Evolutionary conservation across 75 land plant genomes (phyloP), one percentile per base, ranked within the genome.

Genomic region (Sequoia sempervirens): DNA sequence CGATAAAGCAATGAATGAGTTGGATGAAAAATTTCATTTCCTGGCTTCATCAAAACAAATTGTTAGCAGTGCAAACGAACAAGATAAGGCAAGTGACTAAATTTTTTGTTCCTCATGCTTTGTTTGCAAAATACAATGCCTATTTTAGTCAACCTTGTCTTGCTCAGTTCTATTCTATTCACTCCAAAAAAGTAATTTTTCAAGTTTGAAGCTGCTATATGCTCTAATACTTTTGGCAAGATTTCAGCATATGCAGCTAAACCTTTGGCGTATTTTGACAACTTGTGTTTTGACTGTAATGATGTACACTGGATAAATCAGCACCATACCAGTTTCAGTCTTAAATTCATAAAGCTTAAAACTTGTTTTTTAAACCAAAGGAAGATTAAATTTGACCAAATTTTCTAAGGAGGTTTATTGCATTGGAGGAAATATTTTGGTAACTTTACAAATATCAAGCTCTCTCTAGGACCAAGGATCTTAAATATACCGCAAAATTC

Each of bases 1-100:
- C 86, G 91, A 97, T 85, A 84, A 90, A 87, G 98, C 96, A 15
- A 97, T 97, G 98, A 94, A 96, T 86, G 81, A 80, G 53, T 94
- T 97, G 30, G 98, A 94, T 83, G 94, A 92, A 5, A 89, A 85
- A 37, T 94, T 89, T 88, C 76, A 88, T 23, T 94, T 97, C 76
- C 90, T 96, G 72, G 61, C 91, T 81, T 94, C 94, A 80, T 38
- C 87, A 34, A 96, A 96, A 80, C 98, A 93, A 87, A 90, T 91
- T 28, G 94, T 96, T 38, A 96, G 98, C 87, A 90, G 92, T 68
- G 82, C 91, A 75, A 84, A 82, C 84, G 99, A 97, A 79, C 85
- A 91, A 28, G 98, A 96, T 75, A 97, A 96, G 99, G 99, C 96
- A 41, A 53, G 70, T 53, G 41, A 74, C 23, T 32, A 4, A 66